Evolutionary conservation across 345 rosid species (phyloP).

Genomic region (Rhizophora apiculata): DNA sequence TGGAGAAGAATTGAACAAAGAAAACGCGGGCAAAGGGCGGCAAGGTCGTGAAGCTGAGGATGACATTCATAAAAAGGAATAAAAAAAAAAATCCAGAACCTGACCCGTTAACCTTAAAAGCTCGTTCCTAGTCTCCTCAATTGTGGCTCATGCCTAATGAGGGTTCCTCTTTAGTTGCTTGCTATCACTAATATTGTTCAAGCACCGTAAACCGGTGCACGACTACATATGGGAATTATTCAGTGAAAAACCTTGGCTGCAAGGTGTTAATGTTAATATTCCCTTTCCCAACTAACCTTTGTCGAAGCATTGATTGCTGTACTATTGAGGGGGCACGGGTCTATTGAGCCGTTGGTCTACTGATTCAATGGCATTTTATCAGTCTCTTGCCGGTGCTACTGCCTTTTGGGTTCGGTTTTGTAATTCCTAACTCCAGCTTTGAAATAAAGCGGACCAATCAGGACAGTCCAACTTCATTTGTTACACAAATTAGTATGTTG

Average conservation of each 20-base stretch:
- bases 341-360: no score
- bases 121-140: constrained; percentile 42
- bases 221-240: no score
- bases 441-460: neutral
- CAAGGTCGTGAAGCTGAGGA: constrained; percentile 50
- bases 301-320: no score
- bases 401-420: neutral
- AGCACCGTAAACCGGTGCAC: no score
- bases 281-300: no score
- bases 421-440: neutral
- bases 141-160: constrained; percentile 27
- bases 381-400: no score
- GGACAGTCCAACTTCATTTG: neutral
- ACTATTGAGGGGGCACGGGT: no score
- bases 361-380: no score
- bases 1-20: constrained; percentile 13
- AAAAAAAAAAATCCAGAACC: constrained; percentile 13
- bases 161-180: constrained; percentile 9
- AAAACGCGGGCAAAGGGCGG: constrained; percentile 29
- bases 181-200: neutral
- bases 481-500: neutral
- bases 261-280: no score
- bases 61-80: constrained; percentile 14
- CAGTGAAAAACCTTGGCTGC: no score
- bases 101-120: constrained; percentile 39